A percentile compares a stretch with the other conserved stretches of the same genome.
These are phyloP conservation scores for Geotrichum bryndzae DNA, from an alignment of 1,139 yeast genomes.

Conservation along the genomic window DNA sequence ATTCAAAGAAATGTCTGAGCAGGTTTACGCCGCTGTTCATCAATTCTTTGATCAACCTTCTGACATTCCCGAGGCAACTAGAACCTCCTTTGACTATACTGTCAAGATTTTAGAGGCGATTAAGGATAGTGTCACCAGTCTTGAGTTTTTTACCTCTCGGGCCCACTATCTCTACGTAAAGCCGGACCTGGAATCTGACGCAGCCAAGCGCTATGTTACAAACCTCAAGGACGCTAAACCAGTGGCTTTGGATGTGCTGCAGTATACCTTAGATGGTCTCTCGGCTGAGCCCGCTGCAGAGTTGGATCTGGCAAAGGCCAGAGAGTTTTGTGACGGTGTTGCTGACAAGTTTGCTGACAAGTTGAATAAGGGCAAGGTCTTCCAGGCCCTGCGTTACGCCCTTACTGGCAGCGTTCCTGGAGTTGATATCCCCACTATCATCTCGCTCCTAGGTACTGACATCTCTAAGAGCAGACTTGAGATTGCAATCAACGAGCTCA, in stretches of 20 bases:
- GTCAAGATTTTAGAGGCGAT: constrained; percentile 19
- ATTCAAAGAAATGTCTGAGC: constrained; percentile 19
- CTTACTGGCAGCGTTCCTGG: constrained; percentile 73
- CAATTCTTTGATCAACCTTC: constrained; percentile 17
- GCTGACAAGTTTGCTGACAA: background rate
- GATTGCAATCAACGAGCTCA: background rate
- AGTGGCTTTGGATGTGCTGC: background rate
- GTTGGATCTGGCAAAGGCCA: constrained; percentile 1
- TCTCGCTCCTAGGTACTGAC: constrained; percentile 50
- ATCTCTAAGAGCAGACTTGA: constrained; percentile 23
- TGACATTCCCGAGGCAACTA: constrained; percentile 20
- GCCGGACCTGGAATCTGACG: constrained; percentile 30
- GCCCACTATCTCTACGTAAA: constrained; percentile 21
- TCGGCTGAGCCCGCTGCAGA: background rate
- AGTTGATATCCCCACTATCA: constrained; percentile 54
- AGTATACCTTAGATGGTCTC: background rate
- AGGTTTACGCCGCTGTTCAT: constrained; percentile 15
- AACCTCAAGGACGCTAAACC: background rate
- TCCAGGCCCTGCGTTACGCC: constrained; percentile 60
- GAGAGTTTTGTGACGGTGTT: constrained; percentile 7
- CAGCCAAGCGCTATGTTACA: constrained; percentile 22
- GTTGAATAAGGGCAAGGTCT: constrained; percentile 37
- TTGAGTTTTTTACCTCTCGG: constrained; percentile 21
- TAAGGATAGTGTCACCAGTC: constrained; percentile 21
- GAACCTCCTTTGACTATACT: constrained; percentile 21